Evolutionary conservation across 2,329 filamentous ascomycete genomes (phyloP).

Genomic region (Aureobasidium sp.): DNA sequence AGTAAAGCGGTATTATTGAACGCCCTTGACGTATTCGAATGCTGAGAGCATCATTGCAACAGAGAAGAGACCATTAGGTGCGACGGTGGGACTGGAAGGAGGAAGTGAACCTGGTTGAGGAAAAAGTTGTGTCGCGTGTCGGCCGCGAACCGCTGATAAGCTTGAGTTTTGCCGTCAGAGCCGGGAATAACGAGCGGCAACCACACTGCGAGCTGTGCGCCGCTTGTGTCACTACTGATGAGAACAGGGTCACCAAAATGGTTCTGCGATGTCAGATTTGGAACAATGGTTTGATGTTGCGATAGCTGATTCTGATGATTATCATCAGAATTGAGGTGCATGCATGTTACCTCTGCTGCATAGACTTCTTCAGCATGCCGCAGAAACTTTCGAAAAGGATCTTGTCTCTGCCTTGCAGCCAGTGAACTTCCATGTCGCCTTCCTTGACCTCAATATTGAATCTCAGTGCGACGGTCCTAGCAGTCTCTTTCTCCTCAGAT

Average conservation of each 20-base stretch:
- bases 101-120: not conserved
- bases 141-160: conserved; percentile 4
- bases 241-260: not conserved
- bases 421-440: conserved; percentile 48
- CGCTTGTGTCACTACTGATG: not conserved
- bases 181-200: not conserved
- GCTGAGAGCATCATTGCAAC: conserved; percentile 8
- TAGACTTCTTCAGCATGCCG: conserved; percentile 60
- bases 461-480: conserved; percentile 29
- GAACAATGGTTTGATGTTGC: no score
- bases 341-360: conserved; percentile 3
- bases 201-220: not conserved
- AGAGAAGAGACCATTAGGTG: conserved; percentile 3
- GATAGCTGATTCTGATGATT: not conserved
- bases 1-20: not conserved
- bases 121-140: conserved; percentile 16
- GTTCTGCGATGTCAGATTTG: not conserved
- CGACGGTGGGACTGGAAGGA: not conserved
- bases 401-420: conserved; percentile 68
- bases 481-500: not conserved
- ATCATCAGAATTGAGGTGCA: not conserved
- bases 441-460: conserved; percentile 35
- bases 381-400: conserved; percentile 81
- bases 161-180: conserved; percentile 7
- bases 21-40: conserved; percentile 9